Evolutionary conservation across 164 flowering plant genomes (phyloP).

Genomic region (Magnolia sinica): DNA sequence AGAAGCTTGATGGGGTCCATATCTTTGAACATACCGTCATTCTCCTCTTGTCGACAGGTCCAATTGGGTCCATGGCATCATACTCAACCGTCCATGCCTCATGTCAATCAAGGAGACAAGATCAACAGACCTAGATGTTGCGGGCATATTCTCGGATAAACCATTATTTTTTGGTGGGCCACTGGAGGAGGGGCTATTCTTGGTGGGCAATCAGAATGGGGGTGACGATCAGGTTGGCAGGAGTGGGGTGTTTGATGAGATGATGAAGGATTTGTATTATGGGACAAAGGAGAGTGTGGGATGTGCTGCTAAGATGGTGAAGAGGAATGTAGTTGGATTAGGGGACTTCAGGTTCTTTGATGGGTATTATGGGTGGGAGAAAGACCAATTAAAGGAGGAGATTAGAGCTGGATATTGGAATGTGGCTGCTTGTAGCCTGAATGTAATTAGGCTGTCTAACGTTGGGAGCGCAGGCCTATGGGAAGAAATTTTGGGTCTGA

Average conservation of each 20-base stretch:
- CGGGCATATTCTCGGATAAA: constrained; percentile 56
- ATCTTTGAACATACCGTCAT: constrained; percentile 81
- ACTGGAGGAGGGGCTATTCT: constrained; percentile 62
- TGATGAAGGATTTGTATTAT: constrained; percentile 74
- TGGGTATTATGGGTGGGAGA: constrained; percentile 95
- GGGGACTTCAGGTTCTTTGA: constrained; percentile 83
- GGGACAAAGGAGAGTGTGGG: constrained; percentile 86
- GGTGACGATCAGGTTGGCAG: constrained; percentile 37
- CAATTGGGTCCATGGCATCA: constrained; percentile 82
- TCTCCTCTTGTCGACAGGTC: constrained; percentile 63
- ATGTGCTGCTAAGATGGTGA: constrained; percentile 87
- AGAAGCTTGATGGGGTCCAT: constrained; percentile 94
- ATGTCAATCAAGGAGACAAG: constrained; percentile 89
- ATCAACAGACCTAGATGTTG: constrained; percentile 45
- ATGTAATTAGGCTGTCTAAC: constrained; percentile 49
- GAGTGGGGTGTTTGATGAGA: constrained; percentile 76
- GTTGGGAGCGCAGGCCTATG: constrained; percentile 54
- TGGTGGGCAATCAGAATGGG: constrained; percentile 35
- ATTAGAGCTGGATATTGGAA: constrained; percentile 84
- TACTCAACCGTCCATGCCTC: constrained; percentile 85
- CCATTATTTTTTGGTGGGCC: constrained; percentile 91
- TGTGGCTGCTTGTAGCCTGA: constrained; percentile 85
- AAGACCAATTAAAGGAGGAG: constrained; percentile 69
- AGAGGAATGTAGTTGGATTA: constrained; percentile 50
- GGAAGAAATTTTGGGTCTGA: constrained; percentile 76